These are phyloP conservation scores for Colletotrichum graminicola DNA, from an alignment of 2,329 filamentous ascomycete genomes.

Conservation along the genomic window DNA sequence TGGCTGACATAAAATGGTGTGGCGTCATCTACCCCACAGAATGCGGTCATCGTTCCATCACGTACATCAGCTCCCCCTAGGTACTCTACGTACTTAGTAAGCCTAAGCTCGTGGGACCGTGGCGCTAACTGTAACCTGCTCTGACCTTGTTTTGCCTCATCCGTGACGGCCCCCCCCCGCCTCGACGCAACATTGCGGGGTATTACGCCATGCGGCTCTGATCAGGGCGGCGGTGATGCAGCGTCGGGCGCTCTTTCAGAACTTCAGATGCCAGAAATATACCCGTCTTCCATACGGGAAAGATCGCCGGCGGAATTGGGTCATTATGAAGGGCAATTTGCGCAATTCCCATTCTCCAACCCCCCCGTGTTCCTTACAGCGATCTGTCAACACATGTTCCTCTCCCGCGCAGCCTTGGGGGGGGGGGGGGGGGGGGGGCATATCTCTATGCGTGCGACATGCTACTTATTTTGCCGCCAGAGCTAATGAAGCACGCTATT, in stretches of 20 bases:
- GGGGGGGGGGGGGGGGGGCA: no score
- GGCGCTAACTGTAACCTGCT: conserved; percentile 2
- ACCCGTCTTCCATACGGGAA: background rate
- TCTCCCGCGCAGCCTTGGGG: background rate
- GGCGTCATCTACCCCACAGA: conserved; percentile 42
- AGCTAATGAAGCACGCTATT: conserved; percentile 23
- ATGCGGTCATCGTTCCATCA: conserved; percentile 39
- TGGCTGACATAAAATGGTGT: conserved; percentile 21
- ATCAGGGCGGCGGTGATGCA: conserved; percentile 15
- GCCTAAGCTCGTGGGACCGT: conserved; percentile 9
- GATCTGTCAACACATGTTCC: background rate
- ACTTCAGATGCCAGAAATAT: background rate
- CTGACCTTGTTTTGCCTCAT: no score
- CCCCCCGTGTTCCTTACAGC: conserved; percentile 22
- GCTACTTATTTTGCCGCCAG: conserved; percentile 19
- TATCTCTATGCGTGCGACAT: conserved; percentile 23
- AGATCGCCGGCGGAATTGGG: conserved; percentile 32
- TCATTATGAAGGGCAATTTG: conserved; percentile 23
- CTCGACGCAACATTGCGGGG: conserved; percentile 29
- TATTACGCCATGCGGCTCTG: conserved; percentile 42
- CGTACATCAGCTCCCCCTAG: background rate
- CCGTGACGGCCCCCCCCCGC: background rate
- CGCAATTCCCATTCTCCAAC: conserved; percentile 30
- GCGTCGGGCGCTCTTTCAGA: background rate
- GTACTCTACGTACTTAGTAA: no score